Evolutionary conservation across 2,329 filamentous ascomycete species (phyloP).

Genomic region (Xylariaceae sp.): DNA sequence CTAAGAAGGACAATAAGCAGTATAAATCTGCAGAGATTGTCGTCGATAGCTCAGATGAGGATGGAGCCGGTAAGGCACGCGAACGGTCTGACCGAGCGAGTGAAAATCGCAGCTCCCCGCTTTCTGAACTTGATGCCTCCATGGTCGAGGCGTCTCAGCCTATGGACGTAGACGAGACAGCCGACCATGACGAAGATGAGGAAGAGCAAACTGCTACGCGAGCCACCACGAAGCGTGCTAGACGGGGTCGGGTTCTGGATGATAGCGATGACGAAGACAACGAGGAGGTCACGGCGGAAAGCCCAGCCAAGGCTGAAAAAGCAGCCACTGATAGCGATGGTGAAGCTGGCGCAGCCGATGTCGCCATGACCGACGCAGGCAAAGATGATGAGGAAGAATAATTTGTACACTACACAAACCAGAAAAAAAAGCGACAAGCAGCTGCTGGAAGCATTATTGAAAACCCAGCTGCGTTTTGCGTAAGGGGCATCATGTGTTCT

Average conservation of each 20-base stretch:
- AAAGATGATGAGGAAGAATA: conserved; percentile 33
- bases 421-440: neutral
- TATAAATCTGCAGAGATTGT: conserved; percentile 85
- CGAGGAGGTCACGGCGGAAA: conserved; percentile 33
- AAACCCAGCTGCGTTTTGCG: neutral
- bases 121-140: conserved; percentile 29
- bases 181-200: conserved; percentile 43
- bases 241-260: conserved; percentile 47
- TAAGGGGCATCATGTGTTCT: neutral
- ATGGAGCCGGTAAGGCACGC: conserved; percentile 37
- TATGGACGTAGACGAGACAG: conserved; percentile 49
- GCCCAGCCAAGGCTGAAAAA: conserved; percentile 17
- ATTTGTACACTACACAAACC: conserved; percentile 17
- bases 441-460: neutral
- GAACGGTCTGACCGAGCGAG: conserved; percentile 43
- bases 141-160: conserved; percentile 34
- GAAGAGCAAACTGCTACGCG: conserved; percentile 43
- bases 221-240: conserved; percentile 37
- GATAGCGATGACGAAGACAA: conserved; percentile 54
- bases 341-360: conserved; percentile 27
- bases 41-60: conserved; percentile 62
- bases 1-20: conserved; percentile 53
- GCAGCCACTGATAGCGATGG: conserved; percentile 21
- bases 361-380: conserved; percentile 33
- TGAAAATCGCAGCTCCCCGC: conserved; percentile 29